Evolutionary conservation across 1,139 yeast genomes (phyloP).

Genomic region (Debaryomyces fabryi): DNA sequence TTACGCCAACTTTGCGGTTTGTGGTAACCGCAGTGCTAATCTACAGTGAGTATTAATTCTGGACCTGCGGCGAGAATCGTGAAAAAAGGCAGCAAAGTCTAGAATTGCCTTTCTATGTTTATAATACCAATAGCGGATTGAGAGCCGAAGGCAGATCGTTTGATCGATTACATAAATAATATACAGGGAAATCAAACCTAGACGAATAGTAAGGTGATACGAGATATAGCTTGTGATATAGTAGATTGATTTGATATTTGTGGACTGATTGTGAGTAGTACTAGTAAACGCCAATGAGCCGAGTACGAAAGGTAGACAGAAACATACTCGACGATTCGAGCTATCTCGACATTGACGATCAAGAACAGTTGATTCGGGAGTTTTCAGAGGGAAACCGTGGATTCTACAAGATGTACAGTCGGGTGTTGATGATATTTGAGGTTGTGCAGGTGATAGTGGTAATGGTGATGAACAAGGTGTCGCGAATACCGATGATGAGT

Average conservation of each 20-base stretch:
- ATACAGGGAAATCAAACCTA: not conserved
- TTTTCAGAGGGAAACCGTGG: slow-evolving; percentile 1
- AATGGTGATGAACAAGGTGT: slow-evolving; percentile 5
- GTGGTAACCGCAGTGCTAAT: not conserved
- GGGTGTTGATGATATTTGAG: slow-evolving; percentile 7
- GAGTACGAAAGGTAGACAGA: slow-evolving; percentile 8
- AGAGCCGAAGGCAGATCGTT: not conserved
- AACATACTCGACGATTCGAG: slow-evolving; percentile 6
- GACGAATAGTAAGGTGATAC: not conserved
- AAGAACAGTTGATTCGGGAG: slow-evolving; percentile 6
- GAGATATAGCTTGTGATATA: not conserved
- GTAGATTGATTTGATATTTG: not conserved
- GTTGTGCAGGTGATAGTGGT: slow-evolving; percentile 4
- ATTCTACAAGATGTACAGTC: not conserved
- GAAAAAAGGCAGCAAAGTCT: not conserved
- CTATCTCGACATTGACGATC: slow-evolving; percentile 10
- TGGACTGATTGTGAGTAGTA: not conserved
- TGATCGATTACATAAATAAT: not conserved
- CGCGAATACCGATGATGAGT: slow-evolving; percentile 2
- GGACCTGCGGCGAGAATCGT: no score
- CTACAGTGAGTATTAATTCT: not conserved
- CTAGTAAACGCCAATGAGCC: not conserved
- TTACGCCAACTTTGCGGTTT: not conserved
- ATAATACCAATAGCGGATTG: not conserved
- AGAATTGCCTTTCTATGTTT: not conserved